Base-by-base conservation (phyloP, 371 early-diverging fungal species). In the Apophysomyces trapeziformis region DNA sequence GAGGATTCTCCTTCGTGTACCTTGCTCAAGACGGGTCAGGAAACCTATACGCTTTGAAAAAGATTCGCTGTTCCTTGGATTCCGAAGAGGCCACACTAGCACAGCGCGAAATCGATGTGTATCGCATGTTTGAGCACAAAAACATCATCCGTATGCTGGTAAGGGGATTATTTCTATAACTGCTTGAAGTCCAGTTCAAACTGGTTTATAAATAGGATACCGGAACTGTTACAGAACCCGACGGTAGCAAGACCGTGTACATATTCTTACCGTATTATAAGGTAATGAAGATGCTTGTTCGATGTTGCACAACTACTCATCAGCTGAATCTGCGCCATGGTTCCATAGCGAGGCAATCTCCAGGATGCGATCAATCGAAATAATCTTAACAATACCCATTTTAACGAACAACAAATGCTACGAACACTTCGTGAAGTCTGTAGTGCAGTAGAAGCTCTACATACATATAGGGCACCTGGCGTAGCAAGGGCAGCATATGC, bases 1-100 rank as follows among this genome's bases (percentile, higher is more conserved):
- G 93, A 47, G 93, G 92, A 4, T 93, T 92, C 74, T 87, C 90
- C 36, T 83, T 84, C 58, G 93, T 93, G 11, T 87, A 89, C 61
- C 72, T 93, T n/a, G 90, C 89, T 5, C 75, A 88, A 64, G 89
- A 90, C 68, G 73, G 79, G 4, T 78, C 82, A 8, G 83, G 82
- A 0, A 72, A 79, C 32, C 68, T 83, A 12, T 89, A 75, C 68
- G 92, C 93, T 9, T 43, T 91, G 32, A 93, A 93, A 58, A 88
- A 87, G 58, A 87, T 93, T 45, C 75, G 87, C 12, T 91, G 92
- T 61, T 83, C 85, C 14, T 69, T 80, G 50, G 90, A 87, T 1
- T 87, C 85, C 50, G 84, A 85, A 63, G 73, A 82, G 46, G 83
- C 84, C 35, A 70, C 80, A 46, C 78, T 85, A 47, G 91, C 93